Evolutionary conservation across 805 yeast genomes (phyloP), one percentile per base, ranked within the genome.

Genomic region (Candida oleophila): DNA sequence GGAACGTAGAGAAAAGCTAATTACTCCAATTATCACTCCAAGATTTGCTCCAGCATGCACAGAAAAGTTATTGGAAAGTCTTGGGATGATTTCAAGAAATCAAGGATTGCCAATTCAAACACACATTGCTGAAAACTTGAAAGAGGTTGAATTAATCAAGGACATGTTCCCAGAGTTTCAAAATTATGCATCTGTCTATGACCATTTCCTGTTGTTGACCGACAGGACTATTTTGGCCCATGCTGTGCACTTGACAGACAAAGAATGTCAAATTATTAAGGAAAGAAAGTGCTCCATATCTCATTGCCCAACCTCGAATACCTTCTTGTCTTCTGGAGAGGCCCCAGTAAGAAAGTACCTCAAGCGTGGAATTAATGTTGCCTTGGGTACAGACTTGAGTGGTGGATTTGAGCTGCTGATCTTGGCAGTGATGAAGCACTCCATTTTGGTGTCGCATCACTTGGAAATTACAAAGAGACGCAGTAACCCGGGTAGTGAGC

Each of bases 221-320:
- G 63, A 71, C 1, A 79, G 78, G 51, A 90, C 98, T 0, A 81
- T 89, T 25, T 69, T 92, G 48, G 99, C 97, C 0, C 99, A 92
- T 60, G 95, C 94, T 33, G 74, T 94, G 34, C 96, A 91, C 59
- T 69, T 92, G 45, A 54, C 80, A 1, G 81, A 79, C 7, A 73
- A 73, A 2, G 99, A 92, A 63, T 72, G 82, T 37, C 65, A 74
- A 15, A 49, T 87, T 18, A 72, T 94, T 39, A 75, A 73, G 50
- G 51, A 56, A 15, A 76, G 78, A 18, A 67, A 78, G 4, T 69
- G 89, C 28, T 95, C 97, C 11, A 80, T 92, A 15, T 78, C 96
- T 3, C 98, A 94, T 65, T 92, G 99, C 68, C 99, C 99, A 2
- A 81, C 89, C 9, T 87, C 96, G 15, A 92, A 92, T 63, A 82